These are phyloP conservation scores for Scenedesmus sp. DNA, from an alignment of 163 green algal species.

Conservation along the genomic window DNA sequence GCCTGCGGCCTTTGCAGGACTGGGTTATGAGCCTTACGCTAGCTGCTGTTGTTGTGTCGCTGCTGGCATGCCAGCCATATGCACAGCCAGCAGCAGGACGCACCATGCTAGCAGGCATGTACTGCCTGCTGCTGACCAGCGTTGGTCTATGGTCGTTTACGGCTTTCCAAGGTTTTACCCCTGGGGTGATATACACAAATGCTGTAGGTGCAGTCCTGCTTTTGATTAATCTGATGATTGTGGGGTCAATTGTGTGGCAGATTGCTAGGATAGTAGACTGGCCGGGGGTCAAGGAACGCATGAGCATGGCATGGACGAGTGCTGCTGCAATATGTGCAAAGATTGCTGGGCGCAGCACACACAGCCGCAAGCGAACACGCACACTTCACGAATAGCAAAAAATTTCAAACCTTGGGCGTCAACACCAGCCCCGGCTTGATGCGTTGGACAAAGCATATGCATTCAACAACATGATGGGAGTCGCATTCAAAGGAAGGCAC, in stretches of 20 bases:
- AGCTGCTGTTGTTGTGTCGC: neutral
- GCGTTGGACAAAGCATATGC: too few relatives aligned
- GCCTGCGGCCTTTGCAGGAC: neutral
- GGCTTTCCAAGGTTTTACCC: neutral
- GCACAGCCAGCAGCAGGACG: neutral
- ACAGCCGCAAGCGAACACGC: neutral
- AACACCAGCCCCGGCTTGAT: too few relatives aligned
- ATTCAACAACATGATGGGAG: too few relatives aligned
- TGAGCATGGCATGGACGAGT: neutral
- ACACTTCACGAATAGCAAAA: neutral
- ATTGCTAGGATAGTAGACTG: neutral
- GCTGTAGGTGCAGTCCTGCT: neutral
- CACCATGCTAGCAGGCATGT: neutral
- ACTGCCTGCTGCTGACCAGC: slow-evolving; percentile 4
- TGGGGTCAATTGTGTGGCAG: neutral
- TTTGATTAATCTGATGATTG: neutral
- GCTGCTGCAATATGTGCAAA: neutral
- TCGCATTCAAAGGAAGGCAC: too few relatives aligned
- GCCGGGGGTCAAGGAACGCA: neutral
- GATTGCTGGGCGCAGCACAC: neutral
- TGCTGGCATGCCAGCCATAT: neutral
- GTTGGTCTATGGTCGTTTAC: neutral
- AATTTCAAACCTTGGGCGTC: too few relatives aligned
- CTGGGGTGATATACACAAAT: neutral
- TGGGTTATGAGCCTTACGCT: neutral